Percentiles rank a stretch among this genome's conserved stretches.
Conservation (phyloP, 2,329 filamentous ascomycete species). For the Zopfia rhizophila region DNA sequence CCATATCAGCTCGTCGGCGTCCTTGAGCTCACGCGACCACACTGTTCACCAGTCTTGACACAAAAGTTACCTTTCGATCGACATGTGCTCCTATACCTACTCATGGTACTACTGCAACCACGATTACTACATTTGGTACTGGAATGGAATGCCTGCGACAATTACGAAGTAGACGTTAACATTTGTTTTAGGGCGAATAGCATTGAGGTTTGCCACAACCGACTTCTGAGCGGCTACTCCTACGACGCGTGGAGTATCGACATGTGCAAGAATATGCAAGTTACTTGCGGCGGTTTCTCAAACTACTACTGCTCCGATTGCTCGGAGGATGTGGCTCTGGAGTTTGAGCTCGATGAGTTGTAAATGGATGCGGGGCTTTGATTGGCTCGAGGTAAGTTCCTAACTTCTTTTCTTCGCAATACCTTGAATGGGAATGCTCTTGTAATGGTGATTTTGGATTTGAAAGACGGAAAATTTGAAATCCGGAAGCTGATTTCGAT, state of each 20-base stretch:
- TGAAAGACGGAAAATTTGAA: background rate
- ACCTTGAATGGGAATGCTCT: background rate
- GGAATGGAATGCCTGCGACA: too few relatives aligned
- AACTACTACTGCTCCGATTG: constrained; percentile 58
- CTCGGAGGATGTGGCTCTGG: constrained; percentile 55
- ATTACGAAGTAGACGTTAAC: constrained; percentile 22
- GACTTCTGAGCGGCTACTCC: constrained; percentile 58
- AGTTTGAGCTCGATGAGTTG: constrained; percentile 56
- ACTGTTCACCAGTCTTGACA: background rate
- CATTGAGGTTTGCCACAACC: constrained; percentile 58
- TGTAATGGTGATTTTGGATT: background rate
- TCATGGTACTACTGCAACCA: constrained; percentile 61
- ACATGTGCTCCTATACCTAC: constrained; percentile 60
- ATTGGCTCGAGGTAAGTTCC: constrained; percentile 11
- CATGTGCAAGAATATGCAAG: constrained; percentile 57
- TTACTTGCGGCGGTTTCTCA: constrained; percentile 55
- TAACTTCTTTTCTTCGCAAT: background rate
- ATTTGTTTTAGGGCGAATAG: constrained; percentile 47
- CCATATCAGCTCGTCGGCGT: constrained; percentile 11
- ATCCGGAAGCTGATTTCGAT: too few relatives aligned
- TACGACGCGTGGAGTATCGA: constrained; percentile 61
- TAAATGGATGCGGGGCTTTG: constrained; percentile 17
- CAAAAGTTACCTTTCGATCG: constrained; percentile 12
- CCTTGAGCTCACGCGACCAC: constrained; percentile 14
- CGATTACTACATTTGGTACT: constrained; percentile 60